Conservation (phyloP, 2,329 filamentous ascomycete genomes). For the Colletotrichum sp. region DNA sequence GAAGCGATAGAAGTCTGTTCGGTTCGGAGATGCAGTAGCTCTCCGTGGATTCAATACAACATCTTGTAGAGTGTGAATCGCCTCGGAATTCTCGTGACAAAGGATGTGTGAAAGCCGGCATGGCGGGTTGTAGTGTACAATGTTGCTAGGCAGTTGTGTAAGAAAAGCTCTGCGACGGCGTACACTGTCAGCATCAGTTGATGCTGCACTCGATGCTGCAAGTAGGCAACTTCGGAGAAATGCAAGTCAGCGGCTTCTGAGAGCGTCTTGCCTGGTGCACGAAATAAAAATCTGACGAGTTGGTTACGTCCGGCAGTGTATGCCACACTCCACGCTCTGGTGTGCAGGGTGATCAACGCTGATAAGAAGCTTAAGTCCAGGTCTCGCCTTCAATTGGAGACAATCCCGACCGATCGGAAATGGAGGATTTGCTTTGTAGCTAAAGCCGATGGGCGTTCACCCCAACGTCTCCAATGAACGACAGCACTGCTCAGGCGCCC, state of each 20-base stretch:
- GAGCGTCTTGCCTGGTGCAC: not conserved
- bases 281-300: not conserved
- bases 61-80: not conserved
- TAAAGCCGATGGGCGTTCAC: slow-evolving; percentile 2
- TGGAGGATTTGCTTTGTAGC: not conserved
- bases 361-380: not conserved
- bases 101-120: not conserved
- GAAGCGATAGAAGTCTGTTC: not conserved
- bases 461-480: not conserved
- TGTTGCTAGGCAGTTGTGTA: not conserved
- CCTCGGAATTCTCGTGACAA: not conserved
- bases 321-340: not conserved
- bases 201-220: not conserved
- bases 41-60: not conserved
- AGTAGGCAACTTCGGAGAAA: not conserved
- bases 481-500: not conserved
- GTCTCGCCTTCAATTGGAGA: not conserved
- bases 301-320: not conserved
- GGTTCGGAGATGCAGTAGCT: not conserved
- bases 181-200: not conserved
- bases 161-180: not conserved
- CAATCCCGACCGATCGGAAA: slow-evolving; percentile 12
- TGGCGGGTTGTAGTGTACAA: not conserved
- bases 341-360: not conserved
- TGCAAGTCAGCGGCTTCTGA: not conserved